Evolutionary conservation across 108 stramenopile genomes (phyloP), one percentile per base, ranked within the genome.

Genomic region (Skeletonema grethae): DNA sequence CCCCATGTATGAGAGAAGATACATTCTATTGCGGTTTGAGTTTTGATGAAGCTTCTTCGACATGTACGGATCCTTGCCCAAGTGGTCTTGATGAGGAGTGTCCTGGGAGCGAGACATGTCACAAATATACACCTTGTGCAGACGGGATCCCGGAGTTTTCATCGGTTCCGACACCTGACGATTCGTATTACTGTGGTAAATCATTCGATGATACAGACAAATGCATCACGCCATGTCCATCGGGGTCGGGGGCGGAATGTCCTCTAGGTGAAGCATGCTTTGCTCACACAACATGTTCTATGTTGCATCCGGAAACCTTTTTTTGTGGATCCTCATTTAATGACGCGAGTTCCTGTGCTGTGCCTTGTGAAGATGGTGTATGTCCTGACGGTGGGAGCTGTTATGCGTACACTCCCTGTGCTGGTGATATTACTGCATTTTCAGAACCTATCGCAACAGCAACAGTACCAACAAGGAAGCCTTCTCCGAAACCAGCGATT

Each of bases 241-340:
- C 57, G 31, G 87, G 85, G 24, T 68, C 63, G 48, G 55, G 84
- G 10, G 32, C 55, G 9, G 84, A 85, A 10, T 90, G 89, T 80
- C 89, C 89, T 0, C 64, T 73, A 24, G 84, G 72, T 38, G 75
- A 87, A 70, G 73, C 57, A 38, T 90, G 89, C 61, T 88, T 72
- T 71, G 84, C 89, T 36, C 84, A 90, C 58, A 88, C 87, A 0
- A 75, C 89, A 0, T 88, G 89, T 62, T 53, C 50, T 4, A 53
- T 22, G 18, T 5, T 53, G 18, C 50, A 53, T 2, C 50, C 50
- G 8, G 59, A 75, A 56, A 70, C 79, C 24, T 58, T 69, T 75
- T 91, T 81, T 69, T 91, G 90, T 48, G 90, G 90, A 18, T 74
- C 30, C 0, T 77, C 82, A 55, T 87, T 86, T 3, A 63, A 77